phyloP scores from a whole-genome alignment of 345 rosid species.

The Conringia planisiliqua region DNA sequence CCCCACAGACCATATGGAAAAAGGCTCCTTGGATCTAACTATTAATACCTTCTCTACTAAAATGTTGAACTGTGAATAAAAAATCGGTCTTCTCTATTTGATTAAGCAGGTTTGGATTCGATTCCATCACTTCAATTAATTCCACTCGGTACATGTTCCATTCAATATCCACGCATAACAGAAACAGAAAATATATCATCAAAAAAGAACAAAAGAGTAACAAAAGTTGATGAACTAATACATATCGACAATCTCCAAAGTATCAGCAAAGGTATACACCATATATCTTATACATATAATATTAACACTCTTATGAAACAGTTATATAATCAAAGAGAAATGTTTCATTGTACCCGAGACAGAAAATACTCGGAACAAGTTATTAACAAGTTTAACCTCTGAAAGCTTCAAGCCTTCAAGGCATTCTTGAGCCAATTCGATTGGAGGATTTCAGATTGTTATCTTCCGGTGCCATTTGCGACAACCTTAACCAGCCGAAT shows the following conservation, averaged over 20 bases:
- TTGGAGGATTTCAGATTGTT: slow-evolving; percentile 20
- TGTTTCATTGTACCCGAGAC: not conserved
- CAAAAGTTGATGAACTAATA: not conserved
- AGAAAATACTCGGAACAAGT: not conserved
- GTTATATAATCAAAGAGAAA: not conserved
- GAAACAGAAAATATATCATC: no score
- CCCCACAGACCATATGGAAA: no score
- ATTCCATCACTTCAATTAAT: no score
- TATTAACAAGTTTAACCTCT: no score
- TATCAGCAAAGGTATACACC: not conserved
- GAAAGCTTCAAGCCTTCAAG: slow-evolving; percentile 27
- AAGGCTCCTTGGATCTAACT: no score
- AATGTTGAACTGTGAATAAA: no score
- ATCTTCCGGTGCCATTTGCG: slow-evolving; percentile 36
- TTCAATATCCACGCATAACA: not conserved
- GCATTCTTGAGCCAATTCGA: slow-evolving; percentile 23
- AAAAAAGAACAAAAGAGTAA: not conserved
- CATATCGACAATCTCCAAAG: not conserved
- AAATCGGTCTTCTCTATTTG: no score
- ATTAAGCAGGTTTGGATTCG: no score
- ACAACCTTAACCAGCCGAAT: slow-evolving; percentile 58
- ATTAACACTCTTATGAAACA: no score
- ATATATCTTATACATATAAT: no score
- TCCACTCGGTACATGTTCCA: not conserved
- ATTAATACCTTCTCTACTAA: no score